A percentile compares a stretch with the other conserved stretches of the same genome.
These are phyloP conservation scores for Marasmius fiardii DNA, from an alignment of 1,284 basidiomycete species.

Conservation along the genomic window DNA sequence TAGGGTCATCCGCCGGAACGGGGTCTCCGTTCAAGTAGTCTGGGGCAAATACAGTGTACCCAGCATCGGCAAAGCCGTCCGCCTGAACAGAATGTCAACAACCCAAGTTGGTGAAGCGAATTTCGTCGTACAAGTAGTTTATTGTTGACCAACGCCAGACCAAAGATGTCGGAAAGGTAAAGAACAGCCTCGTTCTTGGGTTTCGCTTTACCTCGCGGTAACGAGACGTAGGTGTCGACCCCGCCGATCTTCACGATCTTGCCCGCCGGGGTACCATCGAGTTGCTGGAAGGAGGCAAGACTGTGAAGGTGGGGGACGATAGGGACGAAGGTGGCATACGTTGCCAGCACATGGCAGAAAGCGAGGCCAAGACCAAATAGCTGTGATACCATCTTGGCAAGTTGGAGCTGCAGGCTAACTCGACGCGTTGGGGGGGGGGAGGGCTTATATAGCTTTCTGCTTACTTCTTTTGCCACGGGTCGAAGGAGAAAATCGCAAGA, in stretches of 20 bases:
- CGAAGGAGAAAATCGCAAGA: too few relatives aligned
- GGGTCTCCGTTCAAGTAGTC: conserved; percentile 38
- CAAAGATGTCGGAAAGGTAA: conserved; percentile 45
- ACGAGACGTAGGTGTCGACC: conserved; percentile 35
- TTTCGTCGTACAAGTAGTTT: conserved; percentile 18
- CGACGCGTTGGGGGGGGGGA: too few relatives aligned
- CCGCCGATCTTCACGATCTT: conserved; percentile 29
- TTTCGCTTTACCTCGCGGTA: conserved; percentile 29
- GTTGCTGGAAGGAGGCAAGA: not conserved
- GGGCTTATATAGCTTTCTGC: too few relatives aligned
- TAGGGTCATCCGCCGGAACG: conserved; percentile 19
- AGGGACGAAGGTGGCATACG: not conserved
- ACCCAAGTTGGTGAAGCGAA: not conserved
- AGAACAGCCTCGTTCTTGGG: conserved; percentile 40
- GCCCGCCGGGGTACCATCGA: conserved; percentile 6
- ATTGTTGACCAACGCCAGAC: conserved; percentile 39
- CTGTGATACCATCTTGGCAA: not conserved
- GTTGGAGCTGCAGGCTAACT: not conserved
- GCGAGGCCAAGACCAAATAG: not conserved
- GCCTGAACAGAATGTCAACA: not conserved
- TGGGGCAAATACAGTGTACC: conserved; percentile 12
- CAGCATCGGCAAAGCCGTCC: not conserved
- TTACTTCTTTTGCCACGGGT: too few relatives aligned
- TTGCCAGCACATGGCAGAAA: too few relatives aligned
- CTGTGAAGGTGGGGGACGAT: not conserved